Conservation (phyloP, 371 early-diverging fungal genomes). For the Haplosporangium sp. region DNA sequence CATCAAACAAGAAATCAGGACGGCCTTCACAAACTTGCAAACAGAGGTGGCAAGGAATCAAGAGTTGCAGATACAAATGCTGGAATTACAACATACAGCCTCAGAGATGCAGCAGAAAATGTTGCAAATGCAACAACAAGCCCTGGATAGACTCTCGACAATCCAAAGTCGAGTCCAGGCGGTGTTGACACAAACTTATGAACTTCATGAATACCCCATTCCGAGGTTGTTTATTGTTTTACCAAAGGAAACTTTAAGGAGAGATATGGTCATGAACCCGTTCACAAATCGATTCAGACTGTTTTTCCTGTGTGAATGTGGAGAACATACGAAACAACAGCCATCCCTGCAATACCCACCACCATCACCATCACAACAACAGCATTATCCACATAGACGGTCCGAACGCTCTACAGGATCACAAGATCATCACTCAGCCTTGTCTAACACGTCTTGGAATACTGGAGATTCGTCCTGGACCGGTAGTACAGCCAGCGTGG, state of each 20-base stretch:
- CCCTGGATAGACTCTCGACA: slow-evolving; percentile 20
- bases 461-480: neutral
- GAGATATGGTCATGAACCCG: slow-evolving; percentile 17
- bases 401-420: neutral
- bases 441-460: no score
- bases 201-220: slow-evolving; percentile 42
- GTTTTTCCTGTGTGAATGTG: slow-evolving; percentile 48
- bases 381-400: neutral
- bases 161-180: slow-evolving; percentile 32
- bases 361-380: neutral
- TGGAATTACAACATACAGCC: slow-evolving; percentile 25
- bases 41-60: slow-evolving; percentile 25
- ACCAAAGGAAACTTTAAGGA: slow-evolving; percentile 10
- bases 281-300: slow-evolving; percentile 29
- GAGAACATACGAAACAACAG: slow-evolving; percentile 24
- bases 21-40: slow-evolving; percentile 7
- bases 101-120: slow-evolving; percentile 30
- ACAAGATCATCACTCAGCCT: neutral
- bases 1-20: slow-evolving; percentile 32
- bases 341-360: neutral
- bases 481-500: neutral
- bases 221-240: slow-evolving; percentile 46
- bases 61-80: slow-evolving; percentile 19
- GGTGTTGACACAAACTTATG: slow-evolving; percentile 35
- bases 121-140: slow-evolving; percentile 21